phyloP scores from a whole-genome alignment of 257 asterid species.

The Nicotiana benthamiana region DNA sequence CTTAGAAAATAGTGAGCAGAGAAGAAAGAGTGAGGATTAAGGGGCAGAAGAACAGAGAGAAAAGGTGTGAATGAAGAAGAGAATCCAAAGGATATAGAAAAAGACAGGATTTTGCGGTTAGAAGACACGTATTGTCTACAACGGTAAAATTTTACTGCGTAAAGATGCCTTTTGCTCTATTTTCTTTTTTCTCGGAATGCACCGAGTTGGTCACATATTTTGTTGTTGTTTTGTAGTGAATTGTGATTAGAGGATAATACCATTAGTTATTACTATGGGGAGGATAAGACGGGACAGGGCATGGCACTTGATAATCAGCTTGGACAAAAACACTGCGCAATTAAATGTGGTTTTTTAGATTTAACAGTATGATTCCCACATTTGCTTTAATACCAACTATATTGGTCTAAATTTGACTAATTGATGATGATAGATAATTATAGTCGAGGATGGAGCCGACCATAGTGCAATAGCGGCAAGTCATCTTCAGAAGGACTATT shows the following conservation, averaged over 20 bases:
- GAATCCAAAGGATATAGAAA: slow-evolving; percentile 46
- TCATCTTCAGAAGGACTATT: too few species aligned
- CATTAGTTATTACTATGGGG: not conserved
- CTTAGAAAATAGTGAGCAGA: not conserved
- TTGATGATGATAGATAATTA: too few species aligned
- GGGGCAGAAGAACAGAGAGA: not conserved
- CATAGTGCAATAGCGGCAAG: too few species aligned
- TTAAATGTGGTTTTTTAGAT: not conserved
- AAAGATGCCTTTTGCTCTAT: not conserved
- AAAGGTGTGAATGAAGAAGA: slow-evolving; percentile 25
- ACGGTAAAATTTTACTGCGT: slow-evolving; percentile 44
- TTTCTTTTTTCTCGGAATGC: not conserved
- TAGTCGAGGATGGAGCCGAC: too few species aligned
- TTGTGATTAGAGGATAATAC: not conserved
- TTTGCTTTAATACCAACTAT: not conserved
- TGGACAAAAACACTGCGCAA: not conserved
- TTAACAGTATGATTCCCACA: not conserved
- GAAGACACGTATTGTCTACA: slow-evolving; percentile 30
- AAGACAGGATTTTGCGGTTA: slow-evolving; percentile 37
- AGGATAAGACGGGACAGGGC: not conserved
- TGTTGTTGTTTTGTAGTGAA: not conserved
- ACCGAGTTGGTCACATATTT: not conserved
- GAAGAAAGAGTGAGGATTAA: not conserved
- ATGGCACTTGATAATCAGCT: not conserved
- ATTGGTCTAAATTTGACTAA: too few species aligned